Conservation (phyloP, 1,139 yeast species). For the Lizanozyma gosingica region DNA sequence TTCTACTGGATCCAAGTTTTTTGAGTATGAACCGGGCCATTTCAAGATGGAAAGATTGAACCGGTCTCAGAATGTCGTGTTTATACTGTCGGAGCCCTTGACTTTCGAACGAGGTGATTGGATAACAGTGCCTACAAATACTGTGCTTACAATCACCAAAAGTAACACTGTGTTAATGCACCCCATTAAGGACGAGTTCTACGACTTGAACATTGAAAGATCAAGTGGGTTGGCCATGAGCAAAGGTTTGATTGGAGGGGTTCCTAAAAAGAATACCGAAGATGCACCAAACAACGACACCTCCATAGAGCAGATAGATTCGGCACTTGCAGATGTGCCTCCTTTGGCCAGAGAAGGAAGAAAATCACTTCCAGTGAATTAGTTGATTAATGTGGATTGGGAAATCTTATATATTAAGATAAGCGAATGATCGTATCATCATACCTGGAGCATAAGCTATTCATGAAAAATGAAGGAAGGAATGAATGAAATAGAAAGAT, state of each 20-base stretch:
- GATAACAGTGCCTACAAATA: conserved; percentile 94
- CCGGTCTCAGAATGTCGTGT: conserved; percentile 87
- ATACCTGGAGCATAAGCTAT: too few species aligned
- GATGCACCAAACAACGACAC: conserved; percentile 2
- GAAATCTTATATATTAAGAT: too few species aligned
- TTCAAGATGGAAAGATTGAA: conserved; percentile 91
- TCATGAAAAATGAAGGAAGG: too few species aligned
- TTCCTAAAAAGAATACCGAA: conserved; percentile 26
- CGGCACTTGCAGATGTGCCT: conserved; percentile 45
- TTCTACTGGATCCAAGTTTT: conserved; percentile 85
- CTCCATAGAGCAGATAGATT: not conserved
- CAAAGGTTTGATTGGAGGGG: conserved; percentile 80
- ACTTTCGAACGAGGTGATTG: conserved; percentile 96
- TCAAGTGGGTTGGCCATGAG: conserved; percentile 78
- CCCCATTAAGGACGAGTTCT: conserved; percentile 86
- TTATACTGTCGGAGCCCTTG: conserved; percentile 93
- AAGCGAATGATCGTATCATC: too few species aligned
- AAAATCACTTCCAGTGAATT: conserved; percentile 1
- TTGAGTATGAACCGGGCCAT: conserved; percentile 82
- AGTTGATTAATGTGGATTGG: not conserved
- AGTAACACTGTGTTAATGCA: conserved; percentile 79
- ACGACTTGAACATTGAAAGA: conserved; percentile 60
- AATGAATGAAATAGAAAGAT: too few species aligned
- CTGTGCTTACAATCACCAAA: conserved; percentile 71
- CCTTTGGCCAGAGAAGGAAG: conserved; percentile 87